Evolutionary conservation across 202 grass and related monocot species (phyloP), one percentile per base, ranked within the genome.

Genomic region (Musa balbisiana): DNA sequence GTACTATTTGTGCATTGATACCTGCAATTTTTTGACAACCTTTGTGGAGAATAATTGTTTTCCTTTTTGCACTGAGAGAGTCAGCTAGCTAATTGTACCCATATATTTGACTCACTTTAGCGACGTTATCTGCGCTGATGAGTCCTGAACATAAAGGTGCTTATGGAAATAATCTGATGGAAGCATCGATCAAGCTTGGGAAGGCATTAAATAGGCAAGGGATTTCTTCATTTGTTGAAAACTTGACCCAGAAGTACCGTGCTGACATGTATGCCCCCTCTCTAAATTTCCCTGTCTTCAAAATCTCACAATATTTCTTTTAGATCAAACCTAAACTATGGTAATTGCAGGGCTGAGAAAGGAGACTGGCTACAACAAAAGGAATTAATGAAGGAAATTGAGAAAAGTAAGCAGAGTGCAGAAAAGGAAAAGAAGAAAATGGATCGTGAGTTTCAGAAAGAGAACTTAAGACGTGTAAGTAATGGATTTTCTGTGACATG

Each of bases 221-320:
- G 27, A 94, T 98, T 73, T 85, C 63, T 53, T 89, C 76, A 65
- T 85, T 94, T 53, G 67, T 92, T 70, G 88, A 89, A 79, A 89
- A 76, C 27, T 74, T 76, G 58, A 67, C 73, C 77, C 76, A 87
- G 78, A 93, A 89, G 71, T 83, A 82, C 49, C 83, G 23, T 80
- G 80, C 52, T 79, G 88, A 86, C 79, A 73, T 83, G 95, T 98
- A 76, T 71, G 79, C 51, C 73, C 25, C 14, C 21, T 26, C 25
- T 24, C 0, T 3, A 51, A 52, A 14, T 14, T n/a, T 21, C 33
- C 33, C 33, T 6, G 33, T 43, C 33, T 65, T 27, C 23, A 65
- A 27, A 25, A 22, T 10, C 3, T 26, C 23, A 25, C 5, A 43
- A 43, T 43, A 27, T 65, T 22, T 25, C 20, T 65, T 25, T 43